Conservation (phyloP, 1,284 basidiomycete species). For the Irpex rosettiformis region DNA sequence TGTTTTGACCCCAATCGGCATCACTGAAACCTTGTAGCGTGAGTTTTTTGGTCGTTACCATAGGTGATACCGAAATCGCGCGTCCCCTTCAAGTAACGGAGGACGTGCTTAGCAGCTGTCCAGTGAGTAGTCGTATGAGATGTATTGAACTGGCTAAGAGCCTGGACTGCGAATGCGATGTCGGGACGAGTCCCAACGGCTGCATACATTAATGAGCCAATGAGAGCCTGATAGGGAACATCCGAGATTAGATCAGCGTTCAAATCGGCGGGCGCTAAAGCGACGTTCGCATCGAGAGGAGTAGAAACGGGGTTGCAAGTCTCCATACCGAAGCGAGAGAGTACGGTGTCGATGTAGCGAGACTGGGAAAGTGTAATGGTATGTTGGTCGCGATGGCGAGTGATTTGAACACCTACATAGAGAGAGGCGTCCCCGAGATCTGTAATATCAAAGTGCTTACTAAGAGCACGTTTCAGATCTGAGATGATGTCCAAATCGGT, state of each 20-base stretch:
- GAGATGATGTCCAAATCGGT: not conserved
- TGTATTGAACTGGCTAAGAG: slow-evolving; percentile 33
- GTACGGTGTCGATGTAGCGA: slow-evolving; percentile 21
- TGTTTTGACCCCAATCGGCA: slow-evolving; percentile 23
- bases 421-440: slow-evolving; percentile 19
- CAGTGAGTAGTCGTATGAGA: slow-evolving; percentile 30
- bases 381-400: slow-evolving; percentile 16
- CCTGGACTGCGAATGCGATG: slow-evolving; percentile 35
- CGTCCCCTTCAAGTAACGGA: slow-evolving; percentile 42
- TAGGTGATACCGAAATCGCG: slow-evolving; percentile 26
- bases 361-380: slow-evolving; percentile 23
- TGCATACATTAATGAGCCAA: slow-evolving; percentile 18
- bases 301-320: slow-evolving; percentile 17
- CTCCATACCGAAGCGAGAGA: slow-evolving; percentile 17
- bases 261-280: slow-evolving; percentile 9
- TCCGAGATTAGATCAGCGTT: slow-evolving; percentile 9
- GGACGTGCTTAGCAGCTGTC: slow-evolving; percentile 34
- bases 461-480: slow-evolving; percentile 12
- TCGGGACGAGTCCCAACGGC: slow-evolving; percentile 35
- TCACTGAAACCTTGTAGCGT: slow-evolving; percentile 34
- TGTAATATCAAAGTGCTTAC: slow-evolving; percentile 19
- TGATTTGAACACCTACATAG: slow-evolving; percentile 27
- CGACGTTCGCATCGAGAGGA: slow-evolving; percentile 19
- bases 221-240: slow-evolving; percentile 11
- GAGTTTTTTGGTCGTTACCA: slow-evolving; percentile 14